A percentile compares a stretch with the other conserved stretches of the same genome.
Conservation (phyloP, 1,284 basidiomycete genomes). For the Ustilago nuda region DNA sequence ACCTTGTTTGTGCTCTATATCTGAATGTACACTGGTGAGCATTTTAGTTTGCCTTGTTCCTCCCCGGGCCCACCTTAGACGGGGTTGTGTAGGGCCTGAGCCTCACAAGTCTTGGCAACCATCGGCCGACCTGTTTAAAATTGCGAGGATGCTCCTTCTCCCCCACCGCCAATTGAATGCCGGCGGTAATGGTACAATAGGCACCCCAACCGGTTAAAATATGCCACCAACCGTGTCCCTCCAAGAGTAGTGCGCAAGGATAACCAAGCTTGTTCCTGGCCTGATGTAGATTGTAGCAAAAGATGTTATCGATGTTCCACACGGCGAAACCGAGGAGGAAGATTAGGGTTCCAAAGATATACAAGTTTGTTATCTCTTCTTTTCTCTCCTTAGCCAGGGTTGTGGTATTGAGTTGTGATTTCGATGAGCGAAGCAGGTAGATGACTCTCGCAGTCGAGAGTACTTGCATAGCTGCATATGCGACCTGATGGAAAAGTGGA, state of each 20-base stretch:
- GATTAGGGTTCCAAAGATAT: conserved; percentile 49
- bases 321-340: conserved; percentile 71
- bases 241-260: conserved; percentile 52
- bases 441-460: conserved; percentile 60
- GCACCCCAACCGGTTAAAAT: conserved; percentile 72
- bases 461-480: conserved; percentile 71
- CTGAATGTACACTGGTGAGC: background rate
- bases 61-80: background rate
- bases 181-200: conserved; percentile 70
- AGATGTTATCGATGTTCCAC: conserved; percentile 74
- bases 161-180: conserved; percentile 40
- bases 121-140: conserved; percentile 19
- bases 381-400: conserved; percentile 18
- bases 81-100: conserved; percentile 28
- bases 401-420: conserved; percentile 37
- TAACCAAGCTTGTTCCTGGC: conserved; percentile 53
- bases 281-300: conserved; percentile 67
- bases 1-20: background rate
- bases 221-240: conserved; percentile 72
- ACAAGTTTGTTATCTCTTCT: conserved; percentile 21
- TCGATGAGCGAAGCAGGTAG: conserved; percentile 54
- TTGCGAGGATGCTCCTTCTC: conserved; percentile 55
- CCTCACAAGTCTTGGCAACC: conserved; percentile 46
- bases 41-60: conserved; percentile 6
- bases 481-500: conserved; percentile 73